A percentile compares a stretch with the other conserved stretches of the same genome.
phyloP scores from a whole-genome alignment of 2,329 filamentous ascomycete genomes.

The Teratosphaeria destructans region DNA sequence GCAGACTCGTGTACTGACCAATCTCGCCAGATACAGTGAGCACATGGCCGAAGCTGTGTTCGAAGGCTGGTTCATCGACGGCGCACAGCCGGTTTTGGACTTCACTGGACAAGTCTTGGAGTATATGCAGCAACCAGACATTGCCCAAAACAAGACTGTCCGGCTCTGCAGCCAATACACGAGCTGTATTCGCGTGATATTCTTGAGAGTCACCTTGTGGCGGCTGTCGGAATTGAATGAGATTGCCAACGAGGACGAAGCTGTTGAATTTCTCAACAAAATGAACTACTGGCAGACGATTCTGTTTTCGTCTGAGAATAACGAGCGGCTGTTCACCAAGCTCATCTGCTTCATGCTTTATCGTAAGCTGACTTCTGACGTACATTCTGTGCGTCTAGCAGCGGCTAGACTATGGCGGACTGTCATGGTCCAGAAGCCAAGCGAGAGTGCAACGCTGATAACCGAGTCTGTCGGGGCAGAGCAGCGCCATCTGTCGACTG shows the following conservation, averaged over 20 bases:
- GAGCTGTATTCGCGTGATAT: constrained; percentile 60
- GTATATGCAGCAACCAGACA: constrained; percentile 75
- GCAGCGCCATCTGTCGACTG: constrained; percentile 59
- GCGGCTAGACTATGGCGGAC: constrained; percentile 85
- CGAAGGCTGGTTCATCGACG: constrained; percentile 92
- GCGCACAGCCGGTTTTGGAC: constrained; percentile 71
- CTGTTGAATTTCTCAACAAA: constrained; percentile 65
- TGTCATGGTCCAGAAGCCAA: constrained; percentile 83
- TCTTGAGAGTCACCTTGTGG: constrained; percentile 70
- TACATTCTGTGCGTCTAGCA: constrained; percentile 57
- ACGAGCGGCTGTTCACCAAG: constrained; percentile 71
- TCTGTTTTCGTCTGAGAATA: constrained; percentile 65
- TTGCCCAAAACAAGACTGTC: constrained; percentile 73
- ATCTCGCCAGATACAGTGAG: constrained; percentile 67
- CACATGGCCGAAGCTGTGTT: constrained; percentile 86
- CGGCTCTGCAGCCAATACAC: constrained; percentile 83
- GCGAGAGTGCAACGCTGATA: constrained; percentile 66
- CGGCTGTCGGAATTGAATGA: constrained; percentile 76
- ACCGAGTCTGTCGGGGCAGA: constrained; percentile 60
- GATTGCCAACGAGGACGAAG: constrained; percentile 49
- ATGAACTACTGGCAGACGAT: constrained; percentile 95
- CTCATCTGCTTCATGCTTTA: constrained; percentile 91
- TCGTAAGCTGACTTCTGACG: constrained; percentile 66
- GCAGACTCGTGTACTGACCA: constrained; percentile 76
- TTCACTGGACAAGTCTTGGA: constrained; percentile 79